A percentile compares a stretch with the other conserved stretches of the same genome.
phyloP scores from a whole-genome alignment of 345 rosid species.

The Eucalyptus sp. region DNA sequence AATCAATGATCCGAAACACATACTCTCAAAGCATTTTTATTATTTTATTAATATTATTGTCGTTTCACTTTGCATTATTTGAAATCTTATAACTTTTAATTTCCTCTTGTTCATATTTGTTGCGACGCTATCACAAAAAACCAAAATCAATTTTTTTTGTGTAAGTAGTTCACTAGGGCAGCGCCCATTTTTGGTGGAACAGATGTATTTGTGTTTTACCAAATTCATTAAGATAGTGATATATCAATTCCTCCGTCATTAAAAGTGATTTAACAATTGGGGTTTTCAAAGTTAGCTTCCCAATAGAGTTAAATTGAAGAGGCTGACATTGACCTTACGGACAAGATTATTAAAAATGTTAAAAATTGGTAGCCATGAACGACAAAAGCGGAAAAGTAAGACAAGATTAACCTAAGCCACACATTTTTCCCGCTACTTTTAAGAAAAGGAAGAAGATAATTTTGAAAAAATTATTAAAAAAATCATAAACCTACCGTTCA shows the following conservation, averaged over 20 bases:
- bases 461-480: not conserved
- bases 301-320: not conserved
- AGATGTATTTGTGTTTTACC: not conserved
- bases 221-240: not conserved
- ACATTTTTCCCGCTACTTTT: not conserved
- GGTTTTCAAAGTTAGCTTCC: not conserved
- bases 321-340: not conserved
- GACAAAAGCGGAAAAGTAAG: not conserved
- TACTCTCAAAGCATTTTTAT: not conserved
- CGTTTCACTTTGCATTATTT: not conserved
- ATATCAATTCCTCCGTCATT: not conserved
- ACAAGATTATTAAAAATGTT: not conserved
- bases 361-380: not conserved
- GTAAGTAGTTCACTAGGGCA: not conserved
- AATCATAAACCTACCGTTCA: not conserved
- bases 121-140: not conserved
- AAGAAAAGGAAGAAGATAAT: not conserved
- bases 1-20: not conserved
- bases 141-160: not conserved
- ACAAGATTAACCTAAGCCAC: not conserved
- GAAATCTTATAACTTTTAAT: not conserved
- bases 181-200: not conserved
- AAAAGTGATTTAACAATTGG: not conserved
- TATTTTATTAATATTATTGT: not conserved
- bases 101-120: not conserved